Base-by-base conservation (phyloP, 31 red algal genomes). In the Porphyra umbilicalis region DNA sequence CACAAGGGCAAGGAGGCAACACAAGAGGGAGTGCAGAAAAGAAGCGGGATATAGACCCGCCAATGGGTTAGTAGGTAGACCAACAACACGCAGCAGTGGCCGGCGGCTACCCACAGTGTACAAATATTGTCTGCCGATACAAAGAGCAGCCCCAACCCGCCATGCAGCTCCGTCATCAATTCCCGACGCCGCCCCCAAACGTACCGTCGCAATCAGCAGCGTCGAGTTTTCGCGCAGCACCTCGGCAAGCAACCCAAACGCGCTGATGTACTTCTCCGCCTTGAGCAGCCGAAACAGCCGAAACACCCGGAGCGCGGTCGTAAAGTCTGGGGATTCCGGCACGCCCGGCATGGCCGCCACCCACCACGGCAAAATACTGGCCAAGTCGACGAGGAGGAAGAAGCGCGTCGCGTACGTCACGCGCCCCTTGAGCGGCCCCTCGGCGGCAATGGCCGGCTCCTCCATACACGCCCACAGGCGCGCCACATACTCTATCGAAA, bases 241-340 rank as follows among this genome's bases (percentile, higher is more conserved):
- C n/a, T 91, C 79, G 30, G 85, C 93, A 8, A 95, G 83, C 7
- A 95, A 83, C 14, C 88, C 86, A 83, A 95, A 95, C 32, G 93
- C 88, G 36, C 76, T 89, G 11, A 95, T 75, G 68, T 95, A 95
- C 57, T 95, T 95, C 67, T 95, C 93, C 31, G 93, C 93, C 78
- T 95, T 95, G 68, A 95, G 93, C 13, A 95, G 86, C 35, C 93
- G 89, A 79, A 95, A 85, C 46, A 95, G 93, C 81, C 93, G 93
- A 79, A 95, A 95, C 5, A 91, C 81, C 75, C 93, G 79, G 75
- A 95, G 74, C 16, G 93, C 89, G 34, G 93, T 95, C n/a, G 93
- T 91, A 78, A 95, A 95, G 67, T 95, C 93, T 0, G 88, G 87
- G 6, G 82, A 82, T 75, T 89, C 89, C 34, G 35, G 33, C 18